Base-by-base conservation (phyloP, 2,329 filamentous ascomycete genomes). In the Pseudogymnoascus sp. region DNA sequence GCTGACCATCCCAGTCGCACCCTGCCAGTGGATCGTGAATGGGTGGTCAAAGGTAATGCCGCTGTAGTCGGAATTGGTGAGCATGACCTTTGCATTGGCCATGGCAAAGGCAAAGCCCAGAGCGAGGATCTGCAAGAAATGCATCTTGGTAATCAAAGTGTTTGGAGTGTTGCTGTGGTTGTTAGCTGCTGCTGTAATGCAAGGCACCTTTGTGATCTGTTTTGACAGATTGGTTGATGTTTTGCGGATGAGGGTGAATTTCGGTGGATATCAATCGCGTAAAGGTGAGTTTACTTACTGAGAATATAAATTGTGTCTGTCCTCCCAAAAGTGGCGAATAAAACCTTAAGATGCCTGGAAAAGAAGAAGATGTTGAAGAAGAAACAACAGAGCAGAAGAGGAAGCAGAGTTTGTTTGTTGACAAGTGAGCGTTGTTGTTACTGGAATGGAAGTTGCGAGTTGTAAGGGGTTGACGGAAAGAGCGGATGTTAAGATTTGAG, bases 11-110 rank as follows among this genome's bases (percentile, higher is more conserved):
- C 69, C 69, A 1, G 60, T 8, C 15, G 66, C 66, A 11, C 61
- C 63, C 14, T 62, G 25, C 70, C 70, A 72, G 39, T 64, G 68
- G 58, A 72, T 62, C 12, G 61, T 65, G 58, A 70, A 66, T 15
- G 67, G 22, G 3, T 60, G 9, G 7, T 68, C 68, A 35, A 65
- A 66, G 14, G 61, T 63, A 50, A 71, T 60, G 2, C 50, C 61
- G 20, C 60, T 60, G 60, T 68, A 71, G n/a, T 58, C 41, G 12
- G 60, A 38, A 47, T 68, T 72, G 53, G 68, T 70, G 63, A 72
- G 64, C 14, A 64, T 12, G 22, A 63, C 62, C 14, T 63, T 65
- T 1, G 68, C 67, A n/a, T 63, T 62, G 57, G 61, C 65, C 25
- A 66, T 50, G 7, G 64, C 62, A 36, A 66, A 60, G 8, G 66